Evolutionary conservation across 495 filamentous ascomycete genomes (phyloP), one percentile per base, ranked within the genome.

Genomic region (Rostrohypoxylon terebratum): DNA sequence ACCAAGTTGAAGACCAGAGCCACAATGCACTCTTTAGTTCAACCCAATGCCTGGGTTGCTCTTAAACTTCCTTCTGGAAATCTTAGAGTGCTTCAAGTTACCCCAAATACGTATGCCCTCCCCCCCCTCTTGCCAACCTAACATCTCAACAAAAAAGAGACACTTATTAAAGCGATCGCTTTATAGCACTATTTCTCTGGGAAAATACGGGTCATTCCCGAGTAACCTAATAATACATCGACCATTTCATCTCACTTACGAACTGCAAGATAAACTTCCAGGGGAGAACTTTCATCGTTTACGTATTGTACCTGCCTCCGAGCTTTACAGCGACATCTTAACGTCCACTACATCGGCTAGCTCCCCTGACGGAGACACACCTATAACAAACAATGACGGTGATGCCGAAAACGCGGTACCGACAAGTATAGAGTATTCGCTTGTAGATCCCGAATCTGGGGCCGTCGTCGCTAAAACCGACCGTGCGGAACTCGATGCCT

Each of bases 201-300:
- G 93, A 34, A 97, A 97, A 88, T 97, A 92, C 76, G 96, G 96
- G 59, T 86, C 86, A 2, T 97, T 98, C 74, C 89, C 92, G 20
- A 86, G 92, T 4, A 97, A 98, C 75, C 87, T 92, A 16, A 87
- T 99, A 36, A 85, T 99, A 40, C 92, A 92, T 10, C 90, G 96
- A 14, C 96, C 96, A 0, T 97, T 93, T 80, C 87, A 97, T 81
- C 83, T 96, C 51, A 97, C 94, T 6, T 99, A 91, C 77, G 96
- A 99, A 77, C 82, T 99, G 9, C 86, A 91, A 54, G 93, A 97
- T 72, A 86, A 86, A 66, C 77, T 79, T 0, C 83, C 88, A 21
- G 86, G 85, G 53, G 84, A 88, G 65, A 77, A 72, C 53, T 85
- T 85, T 42, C 83, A 86, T 14, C 84, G 87, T 14, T 83, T 99